Conservation (phyloP, 2,329 filamentous ascomycete species). For the Fusarium tanahbumbuense region DNA sequence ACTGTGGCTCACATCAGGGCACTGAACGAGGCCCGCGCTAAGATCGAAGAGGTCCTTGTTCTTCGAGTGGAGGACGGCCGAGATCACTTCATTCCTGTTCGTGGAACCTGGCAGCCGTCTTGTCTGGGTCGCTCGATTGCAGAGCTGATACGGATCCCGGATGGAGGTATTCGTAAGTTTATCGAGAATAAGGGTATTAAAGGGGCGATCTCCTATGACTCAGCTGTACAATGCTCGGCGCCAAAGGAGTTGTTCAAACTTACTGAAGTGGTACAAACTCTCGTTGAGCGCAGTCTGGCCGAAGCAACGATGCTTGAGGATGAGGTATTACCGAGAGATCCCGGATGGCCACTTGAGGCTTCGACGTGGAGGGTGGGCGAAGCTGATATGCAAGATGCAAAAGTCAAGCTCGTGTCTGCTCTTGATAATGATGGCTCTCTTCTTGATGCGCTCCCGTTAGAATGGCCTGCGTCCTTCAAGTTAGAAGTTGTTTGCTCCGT, state of each 20-base stretch:
- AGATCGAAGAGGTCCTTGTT: constrained; percentile 87
- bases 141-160: constrained; percentile 87
- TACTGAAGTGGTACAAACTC: constrained; percentile 78
- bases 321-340: constrained; percentile 61
- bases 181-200: constrained; percentile 52
- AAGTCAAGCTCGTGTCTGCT: constrained; percentile 66
- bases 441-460: constrained; percentile 69
- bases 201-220: constrained; percentile 65
- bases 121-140: constrained; percentile 88
- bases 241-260: constrained; percentile 90
- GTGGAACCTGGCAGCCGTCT: constrained; percentile 81
- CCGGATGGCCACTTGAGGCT: constrained; percentile 71
- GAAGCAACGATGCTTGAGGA: constrained; percentile 72
- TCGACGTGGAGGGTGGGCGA: constrained; percentile 49
- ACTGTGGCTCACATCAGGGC: constrained; percentile 71
- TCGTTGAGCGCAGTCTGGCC: constrained; percentile 67
- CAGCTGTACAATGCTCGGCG: constrained; percentile 78
- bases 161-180: constrained; percentile 76
- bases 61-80: constrained; percentile 84
- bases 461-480: constrained; percentile 72
- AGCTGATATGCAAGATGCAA: constrained; percentile 45
- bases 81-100: constrained; percentile 90
- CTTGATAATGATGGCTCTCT: constrained; percentile 78
- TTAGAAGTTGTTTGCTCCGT: constrained; percentile 80
- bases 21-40: constrained; percentile 75